Base-by-base conservation (phyloP, 768 basidiomycete genomes). In the Boletus tomentosulus region DNA sequence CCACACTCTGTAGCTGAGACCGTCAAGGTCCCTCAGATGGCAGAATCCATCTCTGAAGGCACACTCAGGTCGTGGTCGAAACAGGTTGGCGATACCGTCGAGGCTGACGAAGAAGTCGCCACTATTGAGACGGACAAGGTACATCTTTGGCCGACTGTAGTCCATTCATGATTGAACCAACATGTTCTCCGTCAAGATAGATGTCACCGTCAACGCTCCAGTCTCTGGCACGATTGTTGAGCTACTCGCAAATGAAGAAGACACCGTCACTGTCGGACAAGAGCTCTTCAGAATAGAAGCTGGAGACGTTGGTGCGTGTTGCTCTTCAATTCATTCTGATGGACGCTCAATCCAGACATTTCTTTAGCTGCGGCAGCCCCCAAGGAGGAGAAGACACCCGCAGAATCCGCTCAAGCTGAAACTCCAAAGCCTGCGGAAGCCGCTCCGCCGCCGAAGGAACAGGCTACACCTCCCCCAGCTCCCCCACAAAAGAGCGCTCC, bases 121-220 rank as follows among this genome's bases (percentile, higher is more conserved):
- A 96, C 93, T 43, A 98, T 98, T 60, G 96, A 98, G 76, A 99
- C 96, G 8, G 96, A 99, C 79, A 98, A 98, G 87, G 96, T 92
- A 56, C 13, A 28, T 30, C 43, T 30, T 34, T 38, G 3, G 30
- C 45, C 19, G 7, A 39, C 39, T 30, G 10, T 30, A 2, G 15
- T 42, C 16, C 19, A 25, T n/a, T 25, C 33, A 12, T 48, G 25
- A 22, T 16, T 27, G 46, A 33, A 44, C 42, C 49, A 38, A 60
- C 43, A 9, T 53, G 43, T 45, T 53, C 50, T 6, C 31, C 24
- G 63, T 51, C 44, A 30, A 98, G 94, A 98, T 98, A 63, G 96
- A 99, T 69, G 92, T 98, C 42, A 88, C 93, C 5, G 95, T 99
- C 51, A 99, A 97, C 67, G 91, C 96, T 16, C 89, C 96, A 8